Percentiles rank a stretch among this genome's conserved stretches.
These are phyloP conservation scores for Fusarium sp. DNA, from an alignment of 2,329 filamentous ascomycete species.

Conservation along the genomic window DNA sequence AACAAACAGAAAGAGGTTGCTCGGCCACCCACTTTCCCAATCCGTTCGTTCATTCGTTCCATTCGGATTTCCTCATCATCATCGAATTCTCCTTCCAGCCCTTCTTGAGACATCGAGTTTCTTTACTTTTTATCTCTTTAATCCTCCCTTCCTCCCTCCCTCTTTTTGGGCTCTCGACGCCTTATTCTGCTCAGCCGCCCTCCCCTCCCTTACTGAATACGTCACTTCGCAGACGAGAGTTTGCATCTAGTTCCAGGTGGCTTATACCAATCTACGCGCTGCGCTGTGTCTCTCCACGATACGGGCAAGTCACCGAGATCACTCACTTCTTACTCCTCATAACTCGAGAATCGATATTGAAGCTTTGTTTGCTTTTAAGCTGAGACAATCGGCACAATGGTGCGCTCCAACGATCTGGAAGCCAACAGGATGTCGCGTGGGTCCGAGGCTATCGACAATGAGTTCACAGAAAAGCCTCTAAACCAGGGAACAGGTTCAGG, in stretches of 20 bases:
- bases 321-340: slow-evolving; percentile 6
- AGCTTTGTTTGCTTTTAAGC: background rate
- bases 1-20: slow-evolving; percentile 5
- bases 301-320: slow-evolving; percentile 16
- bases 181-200: background rate
- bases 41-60: slow-evolving; percentile 2
- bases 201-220: slow-evolving; percentile 7
- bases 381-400: slow-evolving; percentile 27
- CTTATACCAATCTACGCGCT: slow-evolving; percentile 19
- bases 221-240: slow-evolving; percentile 25
- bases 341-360: slow-evolving; percentile 1
- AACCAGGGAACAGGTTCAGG: slow-evolving; percentile 23
- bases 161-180: slow-evolving; percentile 2
- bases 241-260: slow-evolving; percentile 26
- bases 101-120: background rate
- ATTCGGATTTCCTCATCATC: slow-evolving; percentile 13
- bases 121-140: slow-evolving; percentile 11
- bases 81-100: slow-evolving; percentile 16
- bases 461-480: slow-evolving; percentile 48
- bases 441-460: slow-evolving; percentile 1
- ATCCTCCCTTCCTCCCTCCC: background rate
- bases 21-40: slow-evolving; percentile 25
- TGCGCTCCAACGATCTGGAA: slow-evolving; percentile 29
- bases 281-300: slow-evolving; percentile 13
- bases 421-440: slow-evolving; percentile 14